Percentiles rank a stretch among this genome's conserved stretches.
These are phyloP conservation scores for Botrytis squamosa DNA, from an alignment of 2,329 filamentous ascomycete genomes.

Conservation along the genomic window DNA sequence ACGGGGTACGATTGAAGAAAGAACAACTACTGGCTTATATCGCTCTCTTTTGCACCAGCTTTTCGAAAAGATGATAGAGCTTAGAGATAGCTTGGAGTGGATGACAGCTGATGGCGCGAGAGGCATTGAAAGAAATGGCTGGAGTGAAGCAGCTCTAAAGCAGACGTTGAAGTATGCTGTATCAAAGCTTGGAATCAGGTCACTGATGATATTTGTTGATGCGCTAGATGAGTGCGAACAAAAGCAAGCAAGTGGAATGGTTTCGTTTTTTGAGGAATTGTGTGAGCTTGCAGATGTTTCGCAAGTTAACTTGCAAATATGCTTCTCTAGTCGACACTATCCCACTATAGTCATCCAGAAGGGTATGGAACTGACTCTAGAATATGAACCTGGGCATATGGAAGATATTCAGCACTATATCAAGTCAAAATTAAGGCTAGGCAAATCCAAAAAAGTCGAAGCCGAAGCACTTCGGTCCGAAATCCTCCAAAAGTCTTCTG, in stretches of 20 bases:
- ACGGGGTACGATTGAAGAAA: constrained; percentile 43
- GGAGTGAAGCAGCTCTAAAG: constrained; percentile 37
- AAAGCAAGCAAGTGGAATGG: constrained; percentile 24
- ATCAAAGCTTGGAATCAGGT: constrained; percentile 31
- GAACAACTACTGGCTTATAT: constrained; percentile 49
- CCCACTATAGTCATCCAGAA: constrained; percentile 32
- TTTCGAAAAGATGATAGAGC: constrained; percentile 39
- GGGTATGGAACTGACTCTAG: constrained; percentile 32
- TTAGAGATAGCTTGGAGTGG: constrained; percentile 37
- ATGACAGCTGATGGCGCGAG: constrained; percentile 31
- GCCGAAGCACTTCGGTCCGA: constrained; percentile 24
- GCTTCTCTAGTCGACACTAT: constrained; percentile 37
- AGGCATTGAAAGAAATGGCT: constrained; percentile 30
- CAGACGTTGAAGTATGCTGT: constrained; percentile 30
- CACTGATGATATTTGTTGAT: constrained; percentile 39
- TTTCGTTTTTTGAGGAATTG: constrained; percentile 30
- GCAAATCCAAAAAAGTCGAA: constrained; percentile 25
- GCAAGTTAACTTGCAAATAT: constrained; percentile 29
- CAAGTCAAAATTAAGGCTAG: constrained; percentile 30
- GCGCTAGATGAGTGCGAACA: constrained; percentile 34
- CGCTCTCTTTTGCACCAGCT: constrained; percentile 51
- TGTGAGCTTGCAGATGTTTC: constrained; percentile 22
- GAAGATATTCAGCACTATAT: constrained; percentile 37
- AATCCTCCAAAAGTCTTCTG: constrained; percentile 26
- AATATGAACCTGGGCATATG: constrained; percentile 33